These are phyloP conservation scores for Aureobasidium lini DNA, from an alignment of 2,329 filamentous ascomycete species.

Conservation along the genomic window DNA sequence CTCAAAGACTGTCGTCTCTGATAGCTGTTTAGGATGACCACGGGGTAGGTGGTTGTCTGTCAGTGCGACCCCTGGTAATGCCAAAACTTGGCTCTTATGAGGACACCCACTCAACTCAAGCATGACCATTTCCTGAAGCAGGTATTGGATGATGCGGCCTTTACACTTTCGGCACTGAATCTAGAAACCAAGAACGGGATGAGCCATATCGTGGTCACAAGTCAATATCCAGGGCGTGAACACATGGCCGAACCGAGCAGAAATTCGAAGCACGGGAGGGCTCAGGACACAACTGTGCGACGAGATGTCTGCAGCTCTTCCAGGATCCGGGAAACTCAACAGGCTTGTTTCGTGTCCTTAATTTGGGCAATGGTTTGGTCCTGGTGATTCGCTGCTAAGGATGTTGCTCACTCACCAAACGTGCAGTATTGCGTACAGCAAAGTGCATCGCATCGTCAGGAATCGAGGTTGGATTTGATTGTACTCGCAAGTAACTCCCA, in stretches of 20 bases:
- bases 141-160: not conserved
- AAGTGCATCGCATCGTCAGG: not conserved
- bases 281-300: not conserved
- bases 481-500: not conserved
- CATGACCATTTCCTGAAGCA: not conserved
- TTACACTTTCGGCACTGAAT: not conserved
- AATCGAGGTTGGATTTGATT: not conserved
- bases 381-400: not conserved
- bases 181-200: not conserved
- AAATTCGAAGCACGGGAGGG: not conserved
- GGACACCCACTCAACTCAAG: constrained; percentile 1
- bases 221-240: not conserved
- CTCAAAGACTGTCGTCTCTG: no score
- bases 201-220: not conserved
- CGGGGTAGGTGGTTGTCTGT: no score
- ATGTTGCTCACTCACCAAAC: not conserved
- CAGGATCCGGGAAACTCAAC: not conserved
- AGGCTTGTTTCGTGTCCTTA: not conserved
- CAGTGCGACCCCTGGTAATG: no score
- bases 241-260: not conserved
- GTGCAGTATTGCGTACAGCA: not conserved
- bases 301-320: not conserved
- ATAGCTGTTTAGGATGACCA: no score
- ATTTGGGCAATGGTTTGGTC: not conserved
- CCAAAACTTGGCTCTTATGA: not conserved